A percentile compares a stretch with the other conserved stretches of the same genome.
These are phyloP conservation scores for Colletotrichum trifolii DNA, from an alignment of 2,329 filamentous ascomycete species.

Conservation along the genomic window DNA sequence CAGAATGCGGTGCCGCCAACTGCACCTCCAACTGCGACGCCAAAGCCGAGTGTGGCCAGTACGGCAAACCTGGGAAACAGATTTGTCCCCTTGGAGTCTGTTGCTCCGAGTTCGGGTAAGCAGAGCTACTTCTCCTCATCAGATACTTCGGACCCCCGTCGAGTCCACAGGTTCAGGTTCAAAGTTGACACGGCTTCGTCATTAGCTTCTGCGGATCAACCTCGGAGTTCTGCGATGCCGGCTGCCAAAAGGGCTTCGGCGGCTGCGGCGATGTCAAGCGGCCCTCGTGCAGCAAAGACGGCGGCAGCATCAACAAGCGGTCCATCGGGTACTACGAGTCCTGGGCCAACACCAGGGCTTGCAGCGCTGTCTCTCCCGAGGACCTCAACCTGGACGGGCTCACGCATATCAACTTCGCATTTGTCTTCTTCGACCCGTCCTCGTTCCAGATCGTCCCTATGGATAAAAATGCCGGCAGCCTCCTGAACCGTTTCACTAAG, in stretches of 20 bases:
- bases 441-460: slow-evolving; percentile 42
- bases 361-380: slow-evolving; percentile 41
- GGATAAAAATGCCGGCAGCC: not conserved
- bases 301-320: not conserved
- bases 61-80: slow-evolving; percentile 36
- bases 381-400: slow-evolving; percentile 40
- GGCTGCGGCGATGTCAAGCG: too few relatives aligned
- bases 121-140: too few relatives aligned
- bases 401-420: slow-evolving; percentile 50
- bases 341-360: slow-evolving; percentile 38
- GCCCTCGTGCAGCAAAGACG: too few relatives aligned
- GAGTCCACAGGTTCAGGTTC: too few relatives aligned
- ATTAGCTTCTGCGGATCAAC: too few relatives aligned
- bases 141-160: too few relatives aligned
- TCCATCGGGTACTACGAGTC: slow-evolving; percentile 46
- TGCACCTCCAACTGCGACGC: slow-evolving; percentile 49
- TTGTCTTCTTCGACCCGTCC: slow-evolving; percentile 44
- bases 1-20: slow-evolving; percentile 11
- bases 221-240: too few relatives aligned
- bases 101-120: slow-evolving; percentile 42
- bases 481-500: not conserved
- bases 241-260: slow-evolving; percentile 25
- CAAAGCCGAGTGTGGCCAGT: slow-evolving; percentile 49
- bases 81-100: slow-evolving; percentile 46
- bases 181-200: too few relatives aligned